Evolutionary conservation across 306 rosid genomes (phyloP), one percentile per base, ranked within the genome.

Genomic region (Corylus heterophylla): DNA sequence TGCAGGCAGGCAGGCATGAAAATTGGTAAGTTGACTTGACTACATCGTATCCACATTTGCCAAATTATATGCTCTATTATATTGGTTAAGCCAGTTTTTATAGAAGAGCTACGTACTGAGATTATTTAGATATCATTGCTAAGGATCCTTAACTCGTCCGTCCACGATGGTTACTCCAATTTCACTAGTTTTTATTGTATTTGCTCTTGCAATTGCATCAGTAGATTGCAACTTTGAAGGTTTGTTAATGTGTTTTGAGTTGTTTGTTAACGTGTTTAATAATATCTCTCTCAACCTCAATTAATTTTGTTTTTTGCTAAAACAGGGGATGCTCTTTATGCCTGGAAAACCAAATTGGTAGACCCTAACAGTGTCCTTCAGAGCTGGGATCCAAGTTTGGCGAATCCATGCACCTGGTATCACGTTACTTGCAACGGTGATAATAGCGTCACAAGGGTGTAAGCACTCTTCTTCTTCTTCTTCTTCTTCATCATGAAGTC

Each of bases 341-440:
- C 75, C 7, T 80, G 85, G 83, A 86, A 74, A 62, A 2, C 25
- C 71, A 8, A 25, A 4, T 49, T 86, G 80, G 45, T 2, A 0
- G 86, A 86, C 58, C 85, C 79, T n/a, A 12, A 74, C 18, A 62
- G 62, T 70, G 78, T 77, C 54, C 82, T 82, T n/a, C 59, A 61
- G 69, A 85, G 86, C 56, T 86, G 89, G 89, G 77, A 83, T 45
- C 78, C 74, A 8, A 80, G 56, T 4, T 58, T 63, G 8, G 50
- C 12, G 12, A 80, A 74, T 64, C 89, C 87, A 27, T 79, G 89
- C 82, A 35, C 72, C 52, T 85, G 80, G 86, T 51, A 44, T 5
- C 89, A 82, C 45, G 27, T 86, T 49, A 73, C 80, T 7, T 86
- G 86, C 72, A 51, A 79, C 51, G 0, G 0, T 16, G 1, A 76